Evolutionary conservation across 768 basidiomycete genomes (phyloP).

Genomic region (Leccinellum luteum): DNA sequence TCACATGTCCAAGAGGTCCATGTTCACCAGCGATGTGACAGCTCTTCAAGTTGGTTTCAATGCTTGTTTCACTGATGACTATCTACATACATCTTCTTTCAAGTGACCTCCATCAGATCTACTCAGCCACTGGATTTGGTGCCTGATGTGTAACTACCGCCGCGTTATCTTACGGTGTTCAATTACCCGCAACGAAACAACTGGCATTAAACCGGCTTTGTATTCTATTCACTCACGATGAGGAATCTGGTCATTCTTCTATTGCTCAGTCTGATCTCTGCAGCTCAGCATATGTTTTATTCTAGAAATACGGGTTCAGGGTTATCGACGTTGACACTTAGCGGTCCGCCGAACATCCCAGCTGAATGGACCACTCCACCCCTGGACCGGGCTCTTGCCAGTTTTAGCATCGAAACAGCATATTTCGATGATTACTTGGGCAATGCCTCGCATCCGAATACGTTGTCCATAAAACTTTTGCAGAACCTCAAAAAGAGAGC

Average conservation of each 20-base stretch:
- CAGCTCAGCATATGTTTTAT: slow-evolving; percentile 10
- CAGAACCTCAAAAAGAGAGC: slow-evolving; percentile 45
- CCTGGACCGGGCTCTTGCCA: slow-evolving; percentile 45
- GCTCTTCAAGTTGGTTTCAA: background rate
- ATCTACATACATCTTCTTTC: background rate
- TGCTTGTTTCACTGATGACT: background rate
- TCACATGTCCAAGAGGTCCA: no score
- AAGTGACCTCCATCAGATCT: background rate
- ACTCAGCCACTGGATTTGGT: background rate
- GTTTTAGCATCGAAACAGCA: slow-evolving; percentile 56
- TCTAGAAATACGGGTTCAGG: background rate
- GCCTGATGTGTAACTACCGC: background rate
- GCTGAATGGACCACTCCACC: slow-evolving; percentile 39
- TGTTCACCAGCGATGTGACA: no score
- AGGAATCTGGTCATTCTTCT: background rate
- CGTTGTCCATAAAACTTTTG: slow-evolving; percentile 42
- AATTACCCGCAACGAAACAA: background rate
- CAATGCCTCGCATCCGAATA: slow-evolving; percentile 43
- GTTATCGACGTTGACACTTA: slow-evolving; percentile 31
- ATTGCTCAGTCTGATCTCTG: slow-evolving; percentile 1
- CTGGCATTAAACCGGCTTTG: background rate
- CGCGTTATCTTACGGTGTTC: no score
- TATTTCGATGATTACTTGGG: slow-evolving; percentile 52
- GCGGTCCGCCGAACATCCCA: slow-evolving; percentile 43
- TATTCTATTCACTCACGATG: slow-evolving; percentile 8